Percentiles rank a stretch among this genome's conserved stretches.
Conservation (phyloP, 768 basidiomycete species). For the Lactarius pseudohatsudake region DNA sequence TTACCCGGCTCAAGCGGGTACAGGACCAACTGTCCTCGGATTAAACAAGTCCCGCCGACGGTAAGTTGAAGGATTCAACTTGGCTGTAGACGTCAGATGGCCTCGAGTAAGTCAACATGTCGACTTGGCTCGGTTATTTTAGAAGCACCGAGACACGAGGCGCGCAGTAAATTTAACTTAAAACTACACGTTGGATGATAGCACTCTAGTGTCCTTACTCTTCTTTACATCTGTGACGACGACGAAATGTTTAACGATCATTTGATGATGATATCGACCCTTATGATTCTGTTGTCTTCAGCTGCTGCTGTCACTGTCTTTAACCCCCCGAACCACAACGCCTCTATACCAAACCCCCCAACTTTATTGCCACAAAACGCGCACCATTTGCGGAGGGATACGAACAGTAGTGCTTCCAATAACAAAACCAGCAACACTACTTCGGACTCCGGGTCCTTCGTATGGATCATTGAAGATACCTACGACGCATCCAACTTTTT, state of each 20-base stretch:
- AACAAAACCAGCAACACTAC: conserved; percentile 20
- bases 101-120: too few relatives aligned
- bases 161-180: conserved; percentile 1
- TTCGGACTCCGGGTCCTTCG: conserved; percentile 1
- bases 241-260: conserved; percentile 29
- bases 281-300: conserved; percentile 14
- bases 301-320: neutral
- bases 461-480: conserved; percentile 29
- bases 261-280: conserved; percentile 27
- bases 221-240: conserved; percentile 12
- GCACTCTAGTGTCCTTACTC: neutral
- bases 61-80: neutral
- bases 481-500: conserved; percentile 29
- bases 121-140: neutral
- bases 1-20: neutral
- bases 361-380: conserved; percentile 5
- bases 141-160: neutral
- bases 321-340: neutral
- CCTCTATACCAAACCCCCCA: neutral
- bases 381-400: conserved; percentile 17
- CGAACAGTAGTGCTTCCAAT: conserved; percentile 8
- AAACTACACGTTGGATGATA: neutral
- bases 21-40: neutral
- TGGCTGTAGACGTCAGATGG: neutral
- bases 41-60: neutral